Evolutionary conservation across 129 eudicot species (phyloP).

Genomic region (Cynara cardunculus): DNA sequence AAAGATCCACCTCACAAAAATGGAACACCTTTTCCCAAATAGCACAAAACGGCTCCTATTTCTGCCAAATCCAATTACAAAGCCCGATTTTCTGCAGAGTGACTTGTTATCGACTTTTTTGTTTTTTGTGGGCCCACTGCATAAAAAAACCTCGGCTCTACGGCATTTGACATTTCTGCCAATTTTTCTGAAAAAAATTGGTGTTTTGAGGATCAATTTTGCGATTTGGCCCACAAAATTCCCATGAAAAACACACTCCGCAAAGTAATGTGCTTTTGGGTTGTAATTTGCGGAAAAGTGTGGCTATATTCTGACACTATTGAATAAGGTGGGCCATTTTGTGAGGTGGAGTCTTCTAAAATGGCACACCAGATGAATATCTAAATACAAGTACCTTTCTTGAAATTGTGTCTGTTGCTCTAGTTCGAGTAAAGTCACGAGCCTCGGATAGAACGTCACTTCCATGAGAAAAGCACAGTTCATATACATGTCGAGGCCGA

Average conservation of each 20-base stretch:
- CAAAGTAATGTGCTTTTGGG: not conserved
- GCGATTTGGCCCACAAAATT: not conserved
- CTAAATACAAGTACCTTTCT: slow-evolving; percentile 51
- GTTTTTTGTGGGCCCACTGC: not conserved
- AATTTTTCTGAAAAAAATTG: not conserved
- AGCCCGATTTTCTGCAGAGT: not conserved
- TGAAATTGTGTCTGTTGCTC: slow-evolving; percentile 58
- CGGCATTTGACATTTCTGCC: not conserved
- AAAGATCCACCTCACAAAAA: not conserved
- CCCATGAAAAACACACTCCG: not conserved
- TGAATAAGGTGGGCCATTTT: not conserved
- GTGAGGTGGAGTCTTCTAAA: not conserved
- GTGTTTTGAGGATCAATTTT: not conserved
- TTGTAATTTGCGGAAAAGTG: not conserved
- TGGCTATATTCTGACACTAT: not conserved
- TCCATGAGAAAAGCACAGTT: slow-evolving; percentile 62
- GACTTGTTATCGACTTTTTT: not conserved
- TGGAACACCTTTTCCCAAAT: not conserved
- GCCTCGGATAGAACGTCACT: slow-evolving; percentile 20
- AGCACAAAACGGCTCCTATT: not conserved
- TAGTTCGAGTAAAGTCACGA: slow-evolving; percentile 47
- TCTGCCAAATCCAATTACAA: not conserved
- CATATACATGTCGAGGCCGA: slow-evolving; percentile 76
- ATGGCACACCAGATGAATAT: not conserved
- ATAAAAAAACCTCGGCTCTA: not conserved